These are phyloP conservation scores for Xenoacremonium recifei DNA, from an alignment of 2,329 filamentous ascomycete genomes.

Conservation along the genomic window DNA sequence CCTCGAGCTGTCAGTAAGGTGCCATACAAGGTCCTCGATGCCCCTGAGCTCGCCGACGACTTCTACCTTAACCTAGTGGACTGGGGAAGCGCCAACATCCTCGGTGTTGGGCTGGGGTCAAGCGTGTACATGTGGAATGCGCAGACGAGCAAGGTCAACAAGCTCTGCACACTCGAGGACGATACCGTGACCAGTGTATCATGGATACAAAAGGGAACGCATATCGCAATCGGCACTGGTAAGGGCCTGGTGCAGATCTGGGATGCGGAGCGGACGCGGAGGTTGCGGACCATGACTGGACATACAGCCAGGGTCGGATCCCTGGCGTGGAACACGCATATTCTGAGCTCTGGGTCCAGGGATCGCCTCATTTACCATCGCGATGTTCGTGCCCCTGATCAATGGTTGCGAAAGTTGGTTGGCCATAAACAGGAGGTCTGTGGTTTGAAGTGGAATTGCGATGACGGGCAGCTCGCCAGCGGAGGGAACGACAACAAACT, in stretches of 20 bases:
- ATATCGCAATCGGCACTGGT: slow-evolving; percentile 91
- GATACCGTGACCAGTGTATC: slow-evolving; percentile 96
- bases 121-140: slow-evolving; percentile 99
- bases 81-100: slow-evolving; percentile 92
- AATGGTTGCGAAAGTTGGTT: slow-evolving; percentile 81
- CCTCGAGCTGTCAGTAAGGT: slow-evolving; percentile 92
- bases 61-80: slow-evolving; percentile 98
- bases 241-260: slow-evolving; percentile 96
- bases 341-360: slow-evolving; percentile 90
- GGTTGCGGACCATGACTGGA: slow-evolving; percentile 93
- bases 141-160: slow-evolving; percentile 84
- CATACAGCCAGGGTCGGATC: slow-evolving; percentile 92
- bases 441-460: slow-evolving; percentile 93
- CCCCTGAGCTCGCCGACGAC: slow-evolving; percentile 92
- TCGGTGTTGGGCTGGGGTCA: slow-evolving; percentile 88
- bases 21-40: slow-evolving; percentile 95
- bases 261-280: slow-evolving; percentile 85
- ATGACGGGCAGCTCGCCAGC: slow-evolving; percentile 90
- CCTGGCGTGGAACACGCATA: slow-evolving; percentile 96
- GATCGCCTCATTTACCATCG: slow-evolving; percentile 94
- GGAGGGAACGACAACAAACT: slow-evolving; percentile 99
- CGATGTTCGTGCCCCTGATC: slow-evolving; percentile 88
- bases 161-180: slow-evolving; percentile 87
- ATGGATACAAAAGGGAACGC: slow-evolving; percentile 97
- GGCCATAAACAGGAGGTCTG: slow-evolving; percentile 99